Percentiles rank a stretch among this genome's conserved stretches.
phyloP scores from a whole-genome alignment of 805 yeast species.

The Torulaspora maleeae region DNA sequence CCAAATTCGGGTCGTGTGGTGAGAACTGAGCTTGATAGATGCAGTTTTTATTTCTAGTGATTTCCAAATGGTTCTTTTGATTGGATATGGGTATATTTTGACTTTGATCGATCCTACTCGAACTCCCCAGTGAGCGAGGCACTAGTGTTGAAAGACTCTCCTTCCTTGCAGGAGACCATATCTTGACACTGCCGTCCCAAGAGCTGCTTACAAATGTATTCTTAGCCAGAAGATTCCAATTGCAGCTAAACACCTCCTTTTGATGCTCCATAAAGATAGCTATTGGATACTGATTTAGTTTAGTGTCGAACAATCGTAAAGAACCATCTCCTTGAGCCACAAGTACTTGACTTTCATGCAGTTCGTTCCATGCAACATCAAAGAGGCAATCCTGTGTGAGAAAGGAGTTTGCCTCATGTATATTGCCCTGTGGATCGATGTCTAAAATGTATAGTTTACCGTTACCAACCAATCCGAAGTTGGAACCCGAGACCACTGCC shows the following conservation, averaged over 20 bases:
- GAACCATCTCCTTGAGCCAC: slow-evolving; percentile 90
- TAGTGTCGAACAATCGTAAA: slow-evolving; percentile 72
- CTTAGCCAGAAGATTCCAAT: slow-evolving; percentile 71
- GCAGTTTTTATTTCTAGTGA: slow-evolving; percentile 47
- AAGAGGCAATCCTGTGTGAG: slow-evolving; percentile 93
- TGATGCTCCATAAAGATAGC: slow-evolving; percentile 73
- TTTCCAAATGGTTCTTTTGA: slow-evolving; percentile 34
- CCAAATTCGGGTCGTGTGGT: slow-evolving; percentile 71
- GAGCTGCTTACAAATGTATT: slow-evolving; percentile 67
- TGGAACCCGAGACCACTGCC: slow-evolving; percentile 88
- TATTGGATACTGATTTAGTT: slow-evolving; percentile 63
- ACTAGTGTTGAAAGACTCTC: slow-evolving; percentile 55
- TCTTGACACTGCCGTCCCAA: slow-evolving; percentile 87
- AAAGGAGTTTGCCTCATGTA: slow-evolving; percentile 52
- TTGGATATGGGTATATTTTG: slow-evolving; percentile 37
- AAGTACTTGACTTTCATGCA: slow-evolving; percentile 78
- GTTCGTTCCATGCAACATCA: slow-evolving; percentile 85
- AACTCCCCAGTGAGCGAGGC: slow-evolving; percentile 32
- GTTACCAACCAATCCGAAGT: slow-evolving; percentile 91
- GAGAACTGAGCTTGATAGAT: slow-evolving; percentile 77
- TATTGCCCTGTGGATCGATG: slow-evolving; percentile 61
- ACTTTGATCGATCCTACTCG: slow-evolving; percentile 11
- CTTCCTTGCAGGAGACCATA: slow-evolving; percentile 65
- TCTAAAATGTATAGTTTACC: slow-evolving; percentile 73
- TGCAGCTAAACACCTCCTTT: slow-evolving; percentile 66